A percentile compares a stretch with the other conserved stretches of the same genome.
Conservation (phyloP, 129 eudicot genomes). For the Chrysanthemum seticuspe region DNA sequence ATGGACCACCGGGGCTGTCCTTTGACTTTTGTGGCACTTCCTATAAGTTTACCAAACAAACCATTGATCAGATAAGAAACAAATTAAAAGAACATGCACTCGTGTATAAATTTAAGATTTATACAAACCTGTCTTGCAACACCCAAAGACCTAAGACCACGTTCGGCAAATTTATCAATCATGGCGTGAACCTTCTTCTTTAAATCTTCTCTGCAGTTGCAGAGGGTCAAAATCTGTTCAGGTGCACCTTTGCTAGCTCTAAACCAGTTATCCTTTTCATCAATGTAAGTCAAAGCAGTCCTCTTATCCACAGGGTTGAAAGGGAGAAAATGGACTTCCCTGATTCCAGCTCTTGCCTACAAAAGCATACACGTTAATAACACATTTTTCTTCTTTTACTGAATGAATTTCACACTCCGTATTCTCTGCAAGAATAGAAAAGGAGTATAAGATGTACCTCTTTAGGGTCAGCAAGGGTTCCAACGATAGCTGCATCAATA, state of each 20-base stretch:
- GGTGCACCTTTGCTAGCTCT: constrained; percentile 88
- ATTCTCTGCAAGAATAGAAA: background rate
- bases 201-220: constrained; percentile 57
- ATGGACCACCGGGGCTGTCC: constrained; percentile 59
- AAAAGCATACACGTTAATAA: background rate
- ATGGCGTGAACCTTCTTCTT: constrained; percentile 58
- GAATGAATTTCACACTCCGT: background rate
- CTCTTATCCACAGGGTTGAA: constrained; percentile 80
- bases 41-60: constrained; percentile 19
- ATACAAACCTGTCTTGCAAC: constrained; percentile 68
- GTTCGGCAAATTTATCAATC: constrained; percentile 67
- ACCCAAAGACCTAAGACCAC: constrained; percentile 73
- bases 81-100: background rate
- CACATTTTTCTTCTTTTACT: background rate
- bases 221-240: constrained; percentile 57
- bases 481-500: constrained; percentile 73
- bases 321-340: constrained; percentile 71
- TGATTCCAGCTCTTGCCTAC: constrained; percentile 69
- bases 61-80: constrained; percentile 12
- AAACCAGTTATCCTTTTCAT: constrained; percentile 55
- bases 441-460: constrained; percentile 39
- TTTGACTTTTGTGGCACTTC: constrained; percentile 70
- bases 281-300: constrained; percentile 75
- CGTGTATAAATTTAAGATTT: background rate
- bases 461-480: constrained; percentile 75